Evolutionary conservation across 257 asterid species (phyloP).

Genomic region (Verbena officinalis): DNA sequence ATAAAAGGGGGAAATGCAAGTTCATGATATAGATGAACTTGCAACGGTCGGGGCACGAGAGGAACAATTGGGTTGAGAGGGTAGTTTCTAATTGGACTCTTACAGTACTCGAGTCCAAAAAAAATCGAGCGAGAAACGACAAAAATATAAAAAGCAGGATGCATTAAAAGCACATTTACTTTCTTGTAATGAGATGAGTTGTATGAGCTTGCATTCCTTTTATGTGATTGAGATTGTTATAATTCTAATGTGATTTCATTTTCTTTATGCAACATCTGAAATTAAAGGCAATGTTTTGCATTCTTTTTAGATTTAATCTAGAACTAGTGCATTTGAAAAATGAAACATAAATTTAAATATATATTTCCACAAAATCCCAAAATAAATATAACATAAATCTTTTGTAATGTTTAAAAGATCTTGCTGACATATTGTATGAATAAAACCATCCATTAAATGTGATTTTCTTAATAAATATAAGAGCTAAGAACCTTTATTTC

Average conservation of each 20-base stretch:
- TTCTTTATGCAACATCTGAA: neutral
- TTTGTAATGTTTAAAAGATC: neutral
- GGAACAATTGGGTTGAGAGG: neutral
- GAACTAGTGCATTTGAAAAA: too few species aligned
- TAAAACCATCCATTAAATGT: constrained; percentile 15
- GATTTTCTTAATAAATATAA: neutral
- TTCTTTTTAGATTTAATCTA: neutral
- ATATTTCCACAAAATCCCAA: neutral
- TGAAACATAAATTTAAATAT: neutral
- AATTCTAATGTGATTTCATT: neutral
- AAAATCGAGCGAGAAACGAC: too few species aligned
- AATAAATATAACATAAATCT: neutral
- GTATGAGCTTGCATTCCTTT: constrained; percentile 26
- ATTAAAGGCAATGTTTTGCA: neutral
- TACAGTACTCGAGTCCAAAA: neutral
- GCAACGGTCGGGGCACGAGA: neutral
- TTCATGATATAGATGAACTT: neutral
- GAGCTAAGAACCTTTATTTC: neutral
- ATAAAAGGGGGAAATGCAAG: neutral
- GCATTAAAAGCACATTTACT: constrained; percentile 23
- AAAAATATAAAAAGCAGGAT: constrained; percentile 19
- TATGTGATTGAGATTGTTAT: neutral
- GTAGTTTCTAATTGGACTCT: constrained; percentile 21
- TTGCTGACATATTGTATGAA: neutral
- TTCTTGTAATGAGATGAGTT: constrained; percentile 12